Conservation (phyloP, 2,329 filamentous ascomycete species). For the Lecanicillium sp. region DNA sequence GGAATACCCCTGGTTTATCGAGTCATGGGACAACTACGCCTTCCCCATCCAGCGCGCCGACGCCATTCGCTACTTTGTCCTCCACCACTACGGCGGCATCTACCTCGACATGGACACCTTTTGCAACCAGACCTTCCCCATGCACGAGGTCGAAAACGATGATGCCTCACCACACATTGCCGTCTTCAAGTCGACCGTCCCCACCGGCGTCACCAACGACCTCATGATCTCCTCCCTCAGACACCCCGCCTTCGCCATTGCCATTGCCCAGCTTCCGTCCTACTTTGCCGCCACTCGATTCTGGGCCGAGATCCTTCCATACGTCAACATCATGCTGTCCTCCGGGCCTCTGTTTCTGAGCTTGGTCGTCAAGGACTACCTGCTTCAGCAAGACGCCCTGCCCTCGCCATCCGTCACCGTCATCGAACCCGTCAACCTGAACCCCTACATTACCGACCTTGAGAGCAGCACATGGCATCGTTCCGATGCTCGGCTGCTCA, state of each 20-base stretch:
- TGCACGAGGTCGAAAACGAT: slow-evolving; percentile 19
- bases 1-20: slow-evolving; percentile 65
- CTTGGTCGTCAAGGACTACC: slow-evolving; percentile 69
- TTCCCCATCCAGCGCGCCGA: slow-evolving; percentile 68
- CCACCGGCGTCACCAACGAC: slow-evolving; percentile 76
- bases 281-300: slow-evolving; percentile 52
- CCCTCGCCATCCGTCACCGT: slow-evolving; percentile 19
- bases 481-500: slow-evolving; percentile 36
- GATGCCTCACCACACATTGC: slow-evolving; percentile 15
- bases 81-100: slow-evolving; percentile 64
- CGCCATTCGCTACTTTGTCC: slow-evolving; percentile 65
- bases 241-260: slow-evolving; percentile 66
- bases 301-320: slow-evolving; percentile 55
- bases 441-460: slow-evolving; percentile 27
- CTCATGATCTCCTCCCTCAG: slow-evolving; percentile 66
- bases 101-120: slow-evolving; percentile 53
- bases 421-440: slow-evolving; percentile 16
- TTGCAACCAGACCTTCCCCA: slow-evolving; percentile 20
- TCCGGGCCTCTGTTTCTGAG: slow-evolving; percentile 71
- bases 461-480: slow-evolving; percentile 38
- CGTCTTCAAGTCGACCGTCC: slow-evolving; percentile 44
- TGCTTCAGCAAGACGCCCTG: slow-evolving; percentile 35
- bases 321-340: slow-evolving; percentile 74
- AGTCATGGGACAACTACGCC: slow-evolving; percentile 61
- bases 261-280: slow-evolving; percentile 56